Evolutionary conservation across 768 basidiomycete species (phyloP).

Genomic region (Agrocybe praecox): DNA sequence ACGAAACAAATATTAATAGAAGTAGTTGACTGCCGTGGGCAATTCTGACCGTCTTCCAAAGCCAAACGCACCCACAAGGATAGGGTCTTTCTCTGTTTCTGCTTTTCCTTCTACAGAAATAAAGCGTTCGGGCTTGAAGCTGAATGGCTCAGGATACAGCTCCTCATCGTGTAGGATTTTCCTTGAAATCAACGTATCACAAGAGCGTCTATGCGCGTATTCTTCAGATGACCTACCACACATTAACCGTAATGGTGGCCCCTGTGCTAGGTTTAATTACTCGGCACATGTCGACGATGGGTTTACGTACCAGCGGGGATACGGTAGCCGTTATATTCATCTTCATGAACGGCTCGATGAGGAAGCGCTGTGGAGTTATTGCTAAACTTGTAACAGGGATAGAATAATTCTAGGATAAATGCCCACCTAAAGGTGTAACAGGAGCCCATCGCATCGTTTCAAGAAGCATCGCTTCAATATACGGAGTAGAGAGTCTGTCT

Average conservation of each 20-base stretch:
- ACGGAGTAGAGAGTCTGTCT: slow-evolving; percentile 29
- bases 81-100: slow-evolving; percentile 13
- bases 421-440: slow-evolving; percentile 12
- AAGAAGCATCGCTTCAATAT: slow-evolving; percentile 18
- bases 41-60: slow-evolving; percentile 4
- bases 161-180: slow-evolving; percentile 29
- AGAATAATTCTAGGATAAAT: too few relatives aligned
- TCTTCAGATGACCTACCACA: neutral
- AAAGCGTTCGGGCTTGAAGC: slow-evolving; percentile 32
- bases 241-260: neutral
- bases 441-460: slow-evolving; percentile 21
- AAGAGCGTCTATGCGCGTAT: neutral
- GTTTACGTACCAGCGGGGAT: neutral
- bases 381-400: too few relatives aligned
- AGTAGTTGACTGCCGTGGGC: too few relatives aligned
- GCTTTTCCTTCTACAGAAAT: slow-evolving; percentile 19
- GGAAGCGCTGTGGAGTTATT: slow-evolving; percentile 19
- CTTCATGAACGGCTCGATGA: neutral
- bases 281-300: neutral
- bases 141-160: slow-evolving; percentile 32
- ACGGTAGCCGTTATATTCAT: neutral
- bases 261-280: neutral
- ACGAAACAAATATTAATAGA: too few relatives aligned
- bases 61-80: slow-evolving; percentile 11
- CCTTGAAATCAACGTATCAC: neutral